A percentile compares a stretch with the other conserved stretches of the same genome.
Evolutionary conservation across 2,329 filamentous ascomycete species (phyloP).

Genomic region (Calonectria pauciramosa): DNA sequence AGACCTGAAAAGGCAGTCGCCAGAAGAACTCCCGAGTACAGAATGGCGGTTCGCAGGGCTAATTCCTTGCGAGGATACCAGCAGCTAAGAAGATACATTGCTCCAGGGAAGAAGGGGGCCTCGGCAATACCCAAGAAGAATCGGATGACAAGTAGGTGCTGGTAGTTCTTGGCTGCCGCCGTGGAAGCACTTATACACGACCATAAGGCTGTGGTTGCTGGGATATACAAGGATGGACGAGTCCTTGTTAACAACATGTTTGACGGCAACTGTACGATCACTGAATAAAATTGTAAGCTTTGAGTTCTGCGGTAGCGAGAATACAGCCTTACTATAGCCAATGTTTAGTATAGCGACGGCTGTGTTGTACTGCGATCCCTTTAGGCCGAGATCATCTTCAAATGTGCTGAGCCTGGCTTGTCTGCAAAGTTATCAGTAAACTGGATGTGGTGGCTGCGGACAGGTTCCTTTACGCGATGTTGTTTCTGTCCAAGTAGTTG

Average conservation of each 20-base stretch:
- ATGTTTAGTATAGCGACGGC: constrained; percentile 45
- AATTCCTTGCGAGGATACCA: constrained; percentile 46
- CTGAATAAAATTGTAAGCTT: background rate
- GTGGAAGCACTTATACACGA: constrained; percentile 39
- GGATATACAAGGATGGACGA: constrained; percentile 36
- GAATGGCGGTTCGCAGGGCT: constrained; percentile 38
- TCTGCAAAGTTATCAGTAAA: constrained; percentile 7
- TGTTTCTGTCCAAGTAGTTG: constrained; percentile 43
- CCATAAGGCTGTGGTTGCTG: constrained; percentile 37
- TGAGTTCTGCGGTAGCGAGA: no score
- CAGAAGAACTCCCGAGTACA: constrained; percentile 40
- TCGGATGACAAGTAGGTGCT: constrained; percentile 27
- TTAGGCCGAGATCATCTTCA: constrained; percentile 42
- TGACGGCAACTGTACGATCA: constrained; percentile 27
- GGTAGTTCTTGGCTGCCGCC: constrained; percentile 29
- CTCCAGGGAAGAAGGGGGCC: constrained; percentile 39
- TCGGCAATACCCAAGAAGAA: constrained; percentile 43
- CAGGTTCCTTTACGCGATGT: constrained; percentile 36
- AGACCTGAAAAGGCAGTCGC: constrained; percentile 41
- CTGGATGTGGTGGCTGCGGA: no score
- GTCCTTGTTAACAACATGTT: constrained; percentile 35
- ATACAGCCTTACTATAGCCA: constrained; percentile 36
- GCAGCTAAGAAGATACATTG: constrained; percentile 30
- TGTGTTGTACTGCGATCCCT: constrained; percentile 41
- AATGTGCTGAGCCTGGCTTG: constrained; percentile 41